Conservation (phyloP, 2,329 filamentous ascomycete species). For the Pezizomycotina sp. region DNA sequence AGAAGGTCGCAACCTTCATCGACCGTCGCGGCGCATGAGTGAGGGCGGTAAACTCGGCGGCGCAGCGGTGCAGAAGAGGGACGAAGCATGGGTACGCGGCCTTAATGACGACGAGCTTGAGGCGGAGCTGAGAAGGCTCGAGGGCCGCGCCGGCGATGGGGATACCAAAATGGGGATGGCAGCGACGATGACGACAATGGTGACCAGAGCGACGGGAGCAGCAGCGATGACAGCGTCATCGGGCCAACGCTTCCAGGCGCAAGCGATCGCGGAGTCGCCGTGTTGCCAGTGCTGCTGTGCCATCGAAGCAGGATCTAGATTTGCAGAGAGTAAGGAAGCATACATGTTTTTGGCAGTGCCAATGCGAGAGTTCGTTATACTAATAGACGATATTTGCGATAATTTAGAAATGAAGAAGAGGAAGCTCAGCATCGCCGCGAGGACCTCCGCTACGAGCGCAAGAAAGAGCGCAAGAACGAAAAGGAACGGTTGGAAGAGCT, state of each 20-base stretch:
- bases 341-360: conserved; percentile 24
- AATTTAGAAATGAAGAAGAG: conserved; percentile 36
- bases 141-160: conserved; percentile 17
- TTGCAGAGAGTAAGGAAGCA: conserved; percentile 31
- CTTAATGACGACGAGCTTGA: too few species aligned
- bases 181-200: conserved; percentile 14
- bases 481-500: conserved; percentile 65
- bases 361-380: background rate
- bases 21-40: too few species aligned
- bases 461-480: conserved; percentile 47
- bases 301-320: conserved; percentile 57
- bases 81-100: background rate
- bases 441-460: conserved; percentile 45
- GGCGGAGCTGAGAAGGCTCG: too few species aligned
- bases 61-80: conserved; percentile 3
- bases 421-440: conserved; percentile 32
- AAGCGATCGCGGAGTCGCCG: conserved; percentile 18
- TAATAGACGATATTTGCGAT: conserved; percentile 26
- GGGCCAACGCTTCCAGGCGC: conserved; percentile 32
- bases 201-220: too few species aligned
- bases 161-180: conserved; percentile 20
- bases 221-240: conserved; percentile 43
- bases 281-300: conserved; percentile 48
- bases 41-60: too few species aligned
- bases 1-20: too few species aligned